Percentiles rank a stretch among this genome's conserved stretches.
Evolutionary conservation across 2,329 filamentous ascomycete species (phyloP).

Genomic region (Colletotrichum lini): DNA sequence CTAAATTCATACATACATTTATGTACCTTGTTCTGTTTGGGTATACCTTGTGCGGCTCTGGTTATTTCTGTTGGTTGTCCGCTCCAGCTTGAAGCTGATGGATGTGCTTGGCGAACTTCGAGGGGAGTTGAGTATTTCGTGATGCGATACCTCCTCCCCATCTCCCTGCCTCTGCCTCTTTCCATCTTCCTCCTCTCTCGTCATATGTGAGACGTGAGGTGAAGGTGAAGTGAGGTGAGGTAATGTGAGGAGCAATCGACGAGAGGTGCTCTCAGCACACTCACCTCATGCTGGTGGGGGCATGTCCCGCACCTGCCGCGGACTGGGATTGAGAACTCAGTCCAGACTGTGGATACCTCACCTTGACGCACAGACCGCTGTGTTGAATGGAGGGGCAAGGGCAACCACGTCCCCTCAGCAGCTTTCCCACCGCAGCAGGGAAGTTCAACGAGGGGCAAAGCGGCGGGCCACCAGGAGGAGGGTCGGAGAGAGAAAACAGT

Average conservation of each 20-base stretch:
- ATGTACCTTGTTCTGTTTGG: constrained; percentile 25
- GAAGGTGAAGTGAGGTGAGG: background rate
- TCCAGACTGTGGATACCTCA: constrained; percentile 5
- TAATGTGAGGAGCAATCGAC: constrained; percentile 25
- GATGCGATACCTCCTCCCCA: background rate
- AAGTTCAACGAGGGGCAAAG: constrained; percentile 30
- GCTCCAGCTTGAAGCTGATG: constrained; percentile 32
- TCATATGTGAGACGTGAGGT: constrained; percentile 2
- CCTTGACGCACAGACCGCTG: constrained; percentile 4
- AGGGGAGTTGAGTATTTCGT: background rate
- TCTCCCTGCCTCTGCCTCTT: background rate
- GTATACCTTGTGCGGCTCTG: constrained; percentile 24
- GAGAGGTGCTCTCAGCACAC: background rate
- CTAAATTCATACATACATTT: background rate
- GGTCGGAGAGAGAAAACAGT: background rate
- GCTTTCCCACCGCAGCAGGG: constrained; percentile 18
- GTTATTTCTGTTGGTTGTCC: constrained; percentile 1
- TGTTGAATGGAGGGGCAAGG: constrained; percentile 29
- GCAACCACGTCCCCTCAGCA: constrained; percentile 20
- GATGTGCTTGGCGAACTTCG: background rate
- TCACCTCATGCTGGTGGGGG: constrained; percentile 33
- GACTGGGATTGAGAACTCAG: constrained; percentile 3
- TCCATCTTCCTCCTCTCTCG: background rate
- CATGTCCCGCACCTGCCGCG: constrained; percentile 1
- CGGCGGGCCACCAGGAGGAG: constrained; percentile 10